Evolutionary conservation across 2,329 filamentous ascomycete genomes (phyloP).

Genomic region (Ceratocystis papillata): DNA sequence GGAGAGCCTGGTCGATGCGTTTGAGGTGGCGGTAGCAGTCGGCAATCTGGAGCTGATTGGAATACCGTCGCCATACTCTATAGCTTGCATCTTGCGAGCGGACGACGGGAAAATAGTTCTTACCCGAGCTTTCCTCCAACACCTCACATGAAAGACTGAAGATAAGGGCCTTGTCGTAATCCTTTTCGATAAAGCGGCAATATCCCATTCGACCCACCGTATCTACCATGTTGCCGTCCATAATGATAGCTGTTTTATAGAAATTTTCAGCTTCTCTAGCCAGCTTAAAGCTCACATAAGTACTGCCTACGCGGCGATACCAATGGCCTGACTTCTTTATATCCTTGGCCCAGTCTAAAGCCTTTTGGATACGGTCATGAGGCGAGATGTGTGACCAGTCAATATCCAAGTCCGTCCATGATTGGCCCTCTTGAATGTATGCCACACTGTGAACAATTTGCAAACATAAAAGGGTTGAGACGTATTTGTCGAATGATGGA

Average conservation of each 20-base stretch:
- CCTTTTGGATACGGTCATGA: constrained; percentile 32
- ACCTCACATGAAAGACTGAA: constrained; percentile 33
- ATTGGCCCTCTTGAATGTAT: constrained; percentile 33
- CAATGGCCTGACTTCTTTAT: constrained; percentile 33
- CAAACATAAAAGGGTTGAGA: constrained; percentile 36
- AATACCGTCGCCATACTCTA: constrained; percentile 35
- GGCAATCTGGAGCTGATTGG: constrained; percentile 34
- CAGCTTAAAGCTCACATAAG: constrained; percentile 33
- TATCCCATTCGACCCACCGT: constrained; percentile 35
- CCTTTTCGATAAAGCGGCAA: constrained; percentile 33
- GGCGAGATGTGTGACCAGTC: constrained; percentile 34
- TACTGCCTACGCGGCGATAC: constrained; percentile 35
- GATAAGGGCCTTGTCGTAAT: constrained; percentile 32
- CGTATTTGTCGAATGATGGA: constrained; percentile 31
- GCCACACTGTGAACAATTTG: constrained; percentile 37
- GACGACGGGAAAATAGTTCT: constrained; percentile 10
- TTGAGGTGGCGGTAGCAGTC: constrained; percentile 32
- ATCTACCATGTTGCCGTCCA: constrained; percentile 34
- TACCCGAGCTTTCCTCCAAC: constrained; percentile 28
- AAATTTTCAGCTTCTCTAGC: constrained; percentile 32
- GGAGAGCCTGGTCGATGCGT: constrained; percentile 30
- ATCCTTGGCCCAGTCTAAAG: constrained; percentile 32
- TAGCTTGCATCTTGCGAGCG: constrained; percentile 27
- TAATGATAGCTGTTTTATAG: constrained; percentile 32
- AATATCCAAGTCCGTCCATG: constrained; percentile 32